Conservation (phyloP, 2,329 filamentous ascomycete species). For the Xylogone sp. region DNA sequence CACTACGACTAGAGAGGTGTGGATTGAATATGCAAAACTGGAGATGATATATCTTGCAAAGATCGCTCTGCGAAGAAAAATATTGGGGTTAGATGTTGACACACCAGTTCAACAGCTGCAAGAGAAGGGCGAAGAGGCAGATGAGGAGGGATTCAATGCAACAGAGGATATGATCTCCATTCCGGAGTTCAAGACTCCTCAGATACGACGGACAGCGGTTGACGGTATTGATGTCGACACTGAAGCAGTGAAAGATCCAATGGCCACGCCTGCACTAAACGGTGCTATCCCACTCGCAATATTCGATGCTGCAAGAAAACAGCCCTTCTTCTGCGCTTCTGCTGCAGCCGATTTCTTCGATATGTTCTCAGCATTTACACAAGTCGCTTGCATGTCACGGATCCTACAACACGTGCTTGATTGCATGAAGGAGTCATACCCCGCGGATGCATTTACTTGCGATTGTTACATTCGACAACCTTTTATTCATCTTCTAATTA, state of each 20-base stretch:
- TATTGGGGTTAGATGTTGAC: conserved; percentile 57
- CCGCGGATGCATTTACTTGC: conserved; percentile 58
- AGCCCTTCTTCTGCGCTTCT: conserved; percentile 63
- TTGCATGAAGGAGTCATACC: conserved; percentile 55
- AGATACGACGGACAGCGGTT: conserved; percentile 43
- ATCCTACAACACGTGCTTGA: conserved; percentile 73
- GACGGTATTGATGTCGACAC: conserved; percentile 50
- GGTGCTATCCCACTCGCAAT: conserved; percentile 94
- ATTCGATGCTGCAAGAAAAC: conserved; percentile 80
- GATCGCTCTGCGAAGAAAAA: conserved; percentile 68
- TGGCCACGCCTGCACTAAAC: conserved; percentile 73
- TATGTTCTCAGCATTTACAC: conserved; percentile 68
- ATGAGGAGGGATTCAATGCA: conserved; percentile 18
- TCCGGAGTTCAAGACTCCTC: conserved; percentile 41
- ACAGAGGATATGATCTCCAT: conserved; percentile 53
- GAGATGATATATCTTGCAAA: conserved; percentile 91
- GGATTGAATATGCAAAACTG: conserved; percentile 85
- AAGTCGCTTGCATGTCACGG: conserved; percentile 58
- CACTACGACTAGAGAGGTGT: conserved; percentile 67
- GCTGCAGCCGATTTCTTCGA: conserved; percentile 77
- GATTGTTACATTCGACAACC: conserved; percentile 70
- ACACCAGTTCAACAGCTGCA: conserved; percentile 33
- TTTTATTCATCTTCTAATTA: conserved; percentile 59
- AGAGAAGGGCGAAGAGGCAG: conserved; percentile 43
- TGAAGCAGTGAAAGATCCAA: conserved; percentile 28